phyloP scores from a whole-genome alignment of 306 rosid genomes.

The Cucurbita maxima region DNA sequence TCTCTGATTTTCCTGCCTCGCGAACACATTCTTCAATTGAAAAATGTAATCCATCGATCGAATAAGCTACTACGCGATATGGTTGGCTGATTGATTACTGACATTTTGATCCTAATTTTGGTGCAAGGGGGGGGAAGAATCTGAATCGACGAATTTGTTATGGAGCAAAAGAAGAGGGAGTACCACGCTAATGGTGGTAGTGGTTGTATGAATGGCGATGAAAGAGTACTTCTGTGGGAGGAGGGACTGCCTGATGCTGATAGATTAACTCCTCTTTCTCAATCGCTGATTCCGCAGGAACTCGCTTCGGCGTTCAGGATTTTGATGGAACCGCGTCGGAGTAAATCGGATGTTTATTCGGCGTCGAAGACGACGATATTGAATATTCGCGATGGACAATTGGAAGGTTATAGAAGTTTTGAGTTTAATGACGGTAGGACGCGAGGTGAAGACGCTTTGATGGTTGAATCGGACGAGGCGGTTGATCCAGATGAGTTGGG shows the following conservation, averaged over 20 bases:
- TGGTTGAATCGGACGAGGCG: slow-evolving; percentile 27
- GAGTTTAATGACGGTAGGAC: slow-evolving; percentile 17
- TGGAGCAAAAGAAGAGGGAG: slow-evolving; percentile 46
- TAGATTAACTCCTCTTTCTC: slow-evolving; percentile 63
- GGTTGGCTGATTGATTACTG: background rate
- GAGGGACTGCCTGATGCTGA: slow-evolving; percentile 43
- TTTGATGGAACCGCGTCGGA: slow-evolving; percentile 48
- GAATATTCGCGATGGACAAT: slow-evolving; percentile 28
- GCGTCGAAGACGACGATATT: slow-evolving; percentile 63
- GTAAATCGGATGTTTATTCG: slow-evolving; percentile 50
- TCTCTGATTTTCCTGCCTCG: slow-evolving; percentile 9
- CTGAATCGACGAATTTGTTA: background rate
- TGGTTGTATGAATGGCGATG: slow-evolving; percentile 10
- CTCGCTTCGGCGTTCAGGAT: slow-evolving; percentile 82
- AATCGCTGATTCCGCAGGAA: slow-evolving; percentile 52
- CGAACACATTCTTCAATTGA: slow-evolving; percentile 13
- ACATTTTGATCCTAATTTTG: background rate
- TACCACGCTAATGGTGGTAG: slow-evolving; percentile 7
- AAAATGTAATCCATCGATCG: slow-evolving; percentile 7
- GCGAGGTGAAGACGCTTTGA: slow-evolving; percentile 15
- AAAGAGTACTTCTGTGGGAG: slow-evolving; percentile 71
- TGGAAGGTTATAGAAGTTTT: slow-evolving; percentile 26
- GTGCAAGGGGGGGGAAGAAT: background rate
- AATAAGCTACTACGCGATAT: background rate
- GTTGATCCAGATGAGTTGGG: slow-evolving; percentile 36